Conservation (phyloP, 163 green algal species). For the Trebouxia gelatinosa region DNA sequence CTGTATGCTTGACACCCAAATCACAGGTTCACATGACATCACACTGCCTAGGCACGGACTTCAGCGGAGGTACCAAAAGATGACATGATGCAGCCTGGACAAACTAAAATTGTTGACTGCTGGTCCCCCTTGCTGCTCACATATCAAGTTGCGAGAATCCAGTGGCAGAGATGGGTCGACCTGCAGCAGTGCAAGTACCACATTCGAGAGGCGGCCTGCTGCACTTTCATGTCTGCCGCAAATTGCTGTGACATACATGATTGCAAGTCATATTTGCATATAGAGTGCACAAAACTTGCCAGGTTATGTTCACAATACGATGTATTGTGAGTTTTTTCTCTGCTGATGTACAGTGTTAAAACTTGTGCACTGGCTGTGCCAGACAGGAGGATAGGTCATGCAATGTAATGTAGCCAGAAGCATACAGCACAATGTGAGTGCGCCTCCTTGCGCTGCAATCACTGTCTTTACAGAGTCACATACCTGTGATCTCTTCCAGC, state of each 20-base stretch:
- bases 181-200: not conserved
- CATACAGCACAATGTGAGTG: not conserved
- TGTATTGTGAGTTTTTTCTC: too few relatives aligned
- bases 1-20: not conserved
- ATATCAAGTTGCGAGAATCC: conserved; percentile 16
- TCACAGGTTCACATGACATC: not conserved
- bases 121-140: not conserved
- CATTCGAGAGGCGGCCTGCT: too few relatives aligned
- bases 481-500: conserved; percentile 24
- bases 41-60: too few relatives aligned
- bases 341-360: too few relatives aligned
- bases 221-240: too few relatives aligned
- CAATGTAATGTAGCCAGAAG: not conserved
- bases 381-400: too few relatives aligned
- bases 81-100: not conserved
- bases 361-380: too few relatives aligned
- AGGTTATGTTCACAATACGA: too few relatives aligned
- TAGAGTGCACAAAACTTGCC: not conserved
- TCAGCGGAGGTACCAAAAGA: too few relatives aligned
- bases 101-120: not conserved
- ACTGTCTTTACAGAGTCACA: too few relatives aligned
- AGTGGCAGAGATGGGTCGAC: not conserved
- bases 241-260: not conserved
- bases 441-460: not conserved
- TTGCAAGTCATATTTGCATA: not conserved